These are phyloP conservation scores for Telopea speciosissima DNA, from an alignment of 177 flowering plant genomes.

Conservation along the genomic window DNA sequence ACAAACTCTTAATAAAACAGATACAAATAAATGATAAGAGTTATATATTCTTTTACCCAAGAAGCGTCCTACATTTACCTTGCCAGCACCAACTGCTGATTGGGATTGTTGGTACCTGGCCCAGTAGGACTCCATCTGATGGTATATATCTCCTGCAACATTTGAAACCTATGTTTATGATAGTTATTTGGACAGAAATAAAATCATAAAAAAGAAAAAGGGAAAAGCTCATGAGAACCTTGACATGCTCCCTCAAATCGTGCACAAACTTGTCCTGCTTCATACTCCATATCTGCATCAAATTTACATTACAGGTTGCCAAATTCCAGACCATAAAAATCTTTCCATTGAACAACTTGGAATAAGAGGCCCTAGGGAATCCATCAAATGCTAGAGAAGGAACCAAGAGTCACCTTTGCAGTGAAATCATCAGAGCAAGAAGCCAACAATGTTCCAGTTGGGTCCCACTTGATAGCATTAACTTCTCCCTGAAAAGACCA, in stretches of 20 bases:
- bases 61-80: conserved; percentile 39
- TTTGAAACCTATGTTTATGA: neutral
- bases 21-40: neutral
- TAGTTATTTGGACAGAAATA: neutral
- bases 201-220: neutral
- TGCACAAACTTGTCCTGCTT: conserved; percentile 60
- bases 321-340: neutral
- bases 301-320: neutral
- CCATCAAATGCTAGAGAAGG: neutral
- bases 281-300: conserved; percentile 59
- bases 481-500: conserved; percentile 58
- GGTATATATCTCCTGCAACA: conserved; percentile 87
- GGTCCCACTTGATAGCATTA: conserved; percentile 83
- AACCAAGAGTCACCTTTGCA: conserved; percentile 45
- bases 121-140: conserved; percentile 99
- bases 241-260: conserved; percentile 58
- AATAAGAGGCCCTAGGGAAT: neutral
- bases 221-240: conserved; percentile 28
- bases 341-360: neutral
- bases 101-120: conserved; percentile 78
- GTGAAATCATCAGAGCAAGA: conserved; percentile 78
- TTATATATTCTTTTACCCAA: neutral
- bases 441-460: conserved; percentile 64
- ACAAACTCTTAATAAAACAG: no score
- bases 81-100: conserved; percentile 74